Base-by-base conservation (phyloP, 106 monocot species). In the Phalaenopsis aphrodite region DNA sequence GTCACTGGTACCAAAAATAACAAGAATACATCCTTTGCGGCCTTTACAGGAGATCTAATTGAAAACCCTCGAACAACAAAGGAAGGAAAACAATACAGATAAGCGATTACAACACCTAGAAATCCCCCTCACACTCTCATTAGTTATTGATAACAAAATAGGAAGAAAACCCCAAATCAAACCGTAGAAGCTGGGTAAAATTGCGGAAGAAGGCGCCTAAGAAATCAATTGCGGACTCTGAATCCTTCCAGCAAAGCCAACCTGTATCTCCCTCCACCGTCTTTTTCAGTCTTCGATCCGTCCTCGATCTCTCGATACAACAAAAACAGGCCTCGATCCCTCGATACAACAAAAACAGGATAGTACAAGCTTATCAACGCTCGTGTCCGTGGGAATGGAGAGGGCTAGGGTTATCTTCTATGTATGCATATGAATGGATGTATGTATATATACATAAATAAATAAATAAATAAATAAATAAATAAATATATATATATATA, bases 1-100 rank as follows among this genome's bases (percentile, higher is more conserved):
- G 56, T 72, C 72, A 78, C 56, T 72, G 16, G 55, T 78, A 39
- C 41, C 72, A 78, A 72, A 55, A 56, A 72, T 73, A 23, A 83
- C 12, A 71, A 83, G 23, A 55, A 78, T 30, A 78, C 48, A 76
- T 76, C 42, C 14, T 76, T 24, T 48, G 8, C 76, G 24, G 76
- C 49, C 49, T 76, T 76, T 76, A 52, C 76, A 76, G 74, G 11
- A 76, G 49, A n/a, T 74, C 43, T 38, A 74, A 74, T 45, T 19
- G 74, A 76, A 49, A 76, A 76, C 76, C 76, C 49, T 48, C 41
- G 8, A 74, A 74, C 74, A 74, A 74, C 18, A 74, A 74, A 43
- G 9, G 0, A 76, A 30, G 17, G 11, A 47, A 19, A 47, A 76
- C 24, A 17, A 42, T 24, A 23, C 30, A 76, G 76, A 3, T 48